Conservation (phyloP, 1,284 basidiomycete genomes). For the Abortiporus biennis region DNA sequence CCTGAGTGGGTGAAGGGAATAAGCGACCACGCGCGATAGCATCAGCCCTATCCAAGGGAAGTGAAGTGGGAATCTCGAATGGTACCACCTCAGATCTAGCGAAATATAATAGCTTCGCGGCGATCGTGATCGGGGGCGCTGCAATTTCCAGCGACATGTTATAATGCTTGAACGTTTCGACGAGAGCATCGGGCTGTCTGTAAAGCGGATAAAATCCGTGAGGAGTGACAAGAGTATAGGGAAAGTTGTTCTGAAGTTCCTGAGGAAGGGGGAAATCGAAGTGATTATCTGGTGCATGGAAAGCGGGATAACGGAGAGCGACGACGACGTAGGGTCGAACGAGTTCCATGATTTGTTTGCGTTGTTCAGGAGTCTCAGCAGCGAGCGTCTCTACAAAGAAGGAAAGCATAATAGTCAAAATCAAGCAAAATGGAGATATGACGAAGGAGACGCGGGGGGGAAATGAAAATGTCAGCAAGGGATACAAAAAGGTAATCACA, state of each 20-base stretch:
- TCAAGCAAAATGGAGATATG: conserved; percentile 3
- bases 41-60: conserved; percentile 41
- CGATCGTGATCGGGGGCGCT: conserved; percentile 44
- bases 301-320: conserved; percentile 42
- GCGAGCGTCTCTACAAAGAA: conserved; percentile 38
- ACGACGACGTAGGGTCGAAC: conserved; percentile 52
- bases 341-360: conserved; percentile 40
- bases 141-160: conserved; percentile 30
- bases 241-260: conserved; percentile 15
- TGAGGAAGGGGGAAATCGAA: conserved; percentile 43
- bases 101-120: conserved; percentile 61
- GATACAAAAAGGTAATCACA: not conserved
- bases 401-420: not conserved
- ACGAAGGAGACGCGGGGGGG: not conserved
- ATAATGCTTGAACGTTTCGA: conserved; percentile 32
- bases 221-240: conserved; percentile 38
- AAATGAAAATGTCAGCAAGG: not conserved
- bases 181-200: conserved; percentile 26
- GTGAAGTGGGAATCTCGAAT: conserved; percentile 36
- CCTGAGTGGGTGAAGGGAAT: conserved; percentile 40
- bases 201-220: conserved; percentile 58
- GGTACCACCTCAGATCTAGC: conserved; percentile 46
- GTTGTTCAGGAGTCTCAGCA: conserved; percentile 31
- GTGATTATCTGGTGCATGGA: conserved; percentile 55
- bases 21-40: conserved; percentile 25